A percentile compares a stretch with the other conserved stretches of the same genome.
Evolutionary conservation across 2,329 filamentous ascomycete species (phyloP).

Genomic region (Sporothrix humicola): DNA sequence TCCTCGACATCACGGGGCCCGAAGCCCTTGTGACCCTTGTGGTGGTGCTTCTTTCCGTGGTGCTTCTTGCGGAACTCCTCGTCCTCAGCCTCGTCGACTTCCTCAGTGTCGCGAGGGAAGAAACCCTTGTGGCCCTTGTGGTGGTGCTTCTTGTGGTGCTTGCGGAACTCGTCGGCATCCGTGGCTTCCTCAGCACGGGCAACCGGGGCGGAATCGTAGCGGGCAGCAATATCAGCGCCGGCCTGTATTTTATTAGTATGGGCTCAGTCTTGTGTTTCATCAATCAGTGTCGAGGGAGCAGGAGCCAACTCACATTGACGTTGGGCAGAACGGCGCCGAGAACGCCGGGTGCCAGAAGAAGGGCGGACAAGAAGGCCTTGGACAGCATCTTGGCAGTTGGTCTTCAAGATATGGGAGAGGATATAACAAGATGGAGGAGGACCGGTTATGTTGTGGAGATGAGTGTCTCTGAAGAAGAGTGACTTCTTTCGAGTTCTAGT

Average conservation of each 20-base stretch:
- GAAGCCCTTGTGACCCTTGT: conserved; percentile 16
- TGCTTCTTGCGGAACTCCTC: conserved; percentile 7
- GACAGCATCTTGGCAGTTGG: conserved; percentile 34
- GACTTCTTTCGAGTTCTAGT: neutral
- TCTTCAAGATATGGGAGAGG: neutral
- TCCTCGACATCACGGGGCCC: conserved; percentile 8
- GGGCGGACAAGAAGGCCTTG: conserved; percentile 34
- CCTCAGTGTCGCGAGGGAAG: neutral
- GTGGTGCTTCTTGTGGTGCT: conserved; percentile 26
- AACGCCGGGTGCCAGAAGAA: conserved; percentile 36
- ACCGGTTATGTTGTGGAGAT: conserved; percentile 12
- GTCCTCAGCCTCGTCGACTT: neutral
- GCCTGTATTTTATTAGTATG: neutral
- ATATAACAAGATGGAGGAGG: neutral
- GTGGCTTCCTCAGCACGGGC: conserved; percentile 22
- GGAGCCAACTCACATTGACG: conserved; percentile 6
- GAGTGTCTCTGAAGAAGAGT: conserved; percentile 23
- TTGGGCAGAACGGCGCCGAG: conserved; percentile 35
- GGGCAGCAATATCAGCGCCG: neutral
- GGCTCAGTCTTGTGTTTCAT: neutral
- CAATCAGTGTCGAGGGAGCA: neutral
- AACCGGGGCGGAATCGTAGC: conserved; percentile 8
- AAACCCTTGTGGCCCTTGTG: conserved; percentile 14
- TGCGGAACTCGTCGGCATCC: conserved; percentile 18
- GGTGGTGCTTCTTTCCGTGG: neutral